A percentile compares a stretch with the other conserved stretches of the same genome.
These are phyloP conservation scores for Lecanicillium sp. DNA, from an alignment of 2,329 filamentous ascomycete species.

Conservation along the genomic window DNA sequence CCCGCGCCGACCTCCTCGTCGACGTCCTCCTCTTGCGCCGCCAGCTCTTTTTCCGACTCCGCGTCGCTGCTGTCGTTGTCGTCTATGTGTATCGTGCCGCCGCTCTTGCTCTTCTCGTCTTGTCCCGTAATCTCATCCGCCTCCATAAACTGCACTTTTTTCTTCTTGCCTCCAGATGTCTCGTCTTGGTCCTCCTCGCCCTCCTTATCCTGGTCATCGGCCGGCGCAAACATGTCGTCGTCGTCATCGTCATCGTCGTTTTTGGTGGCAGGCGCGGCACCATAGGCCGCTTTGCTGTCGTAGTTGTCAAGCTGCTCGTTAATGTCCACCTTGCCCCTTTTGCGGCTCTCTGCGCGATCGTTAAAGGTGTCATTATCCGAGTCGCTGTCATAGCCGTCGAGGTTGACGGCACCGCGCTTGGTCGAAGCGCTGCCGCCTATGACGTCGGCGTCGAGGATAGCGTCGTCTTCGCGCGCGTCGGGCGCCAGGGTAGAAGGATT, in stretches of 20 bases:
- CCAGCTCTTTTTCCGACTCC: slow-evolving; percentile 63
- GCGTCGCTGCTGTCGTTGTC: slow-evolving; percentile 53
- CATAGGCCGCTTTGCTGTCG: slow-evolving; percentile 34
- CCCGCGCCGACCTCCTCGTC: slow-evolving; percentile 89
- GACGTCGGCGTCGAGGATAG: slow-evolving; percentile 82
- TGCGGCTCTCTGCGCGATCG: slow-evolving; percentile 58
- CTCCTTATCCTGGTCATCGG: slow-evolving; percentile 47
- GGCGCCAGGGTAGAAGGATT: slow-evolving; percentile 90
- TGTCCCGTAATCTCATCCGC: slow-evolving; percentile 69
- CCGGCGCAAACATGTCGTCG: slow-evolving; percentile 27
- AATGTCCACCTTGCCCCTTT: slow-evolving; percentile 43
- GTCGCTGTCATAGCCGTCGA: slow-evolving; percentile 95
- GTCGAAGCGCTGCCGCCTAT: slow-evolving; percentile 74
- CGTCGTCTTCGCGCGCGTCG: slow-evolving; percentile 65
- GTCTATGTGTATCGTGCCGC: slow-evolving; percentile 62
- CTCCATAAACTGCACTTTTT: slow-evolving; percentile 57
- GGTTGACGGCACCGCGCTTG: slow-evolving; percentile 89
- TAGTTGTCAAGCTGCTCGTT: slow-evolving; percentile 51
- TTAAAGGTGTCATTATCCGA: slow-evolving; percentile 88
- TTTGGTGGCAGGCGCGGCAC: slow-evolving; percentile 22
- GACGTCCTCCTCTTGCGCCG: slow-evolving; percentile 66
- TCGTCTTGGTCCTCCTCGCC: slow-evolving; percentile 32
- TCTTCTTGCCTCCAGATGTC: slow-evolving; percentile 51
- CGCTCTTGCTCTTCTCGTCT: slow-evolving; percentile 64
- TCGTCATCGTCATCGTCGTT: slow-evolving; percentile 31